A percentile compares a stretch with the other conserved stretches of the same genome.
Evolutionary conservation across 495 filamentous ascomycete species (phyloP).

Genomic region (Zalerion maritima): DNA sequence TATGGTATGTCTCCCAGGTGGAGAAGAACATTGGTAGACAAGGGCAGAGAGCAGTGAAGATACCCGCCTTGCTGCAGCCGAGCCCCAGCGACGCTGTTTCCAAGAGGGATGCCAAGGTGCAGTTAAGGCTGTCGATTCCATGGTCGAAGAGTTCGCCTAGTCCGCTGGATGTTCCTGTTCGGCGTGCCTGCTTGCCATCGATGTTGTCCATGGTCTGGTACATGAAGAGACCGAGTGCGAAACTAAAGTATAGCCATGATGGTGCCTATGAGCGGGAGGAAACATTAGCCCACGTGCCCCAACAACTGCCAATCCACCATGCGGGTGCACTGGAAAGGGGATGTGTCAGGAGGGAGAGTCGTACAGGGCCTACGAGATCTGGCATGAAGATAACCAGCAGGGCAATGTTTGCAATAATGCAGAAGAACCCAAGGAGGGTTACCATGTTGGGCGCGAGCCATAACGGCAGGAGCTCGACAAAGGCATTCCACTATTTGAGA

Average conservation of each 20-base stretch:
- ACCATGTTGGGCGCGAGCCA: constrained; percentile 98
- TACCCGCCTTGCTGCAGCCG: constrained; percentile 64
- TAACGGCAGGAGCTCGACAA: constrained; percentile 80
- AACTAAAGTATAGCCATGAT: constrained; percentile 87
- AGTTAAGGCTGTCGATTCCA: constrained; percentile 95
- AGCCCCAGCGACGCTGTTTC: constrained; percentile 86
- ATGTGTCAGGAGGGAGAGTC: constrained; percentile 10
- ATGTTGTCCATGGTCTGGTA: constrained; percentile 99
- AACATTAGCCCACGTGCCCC: constrained; percentile 7
- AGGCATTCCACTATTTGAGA: constrained; percentile 78
- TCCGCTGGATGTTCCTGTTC: constrained; percentile 88
- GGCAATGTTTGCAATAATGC: constrained; percentile 75
- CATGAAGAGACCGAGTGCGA: constrained; percentile 89
- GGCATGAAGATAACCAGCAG: constrained; percentile 73
- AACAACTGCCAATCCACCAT: constrained; percentile 1
- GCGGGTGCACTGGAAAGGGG: background rate
- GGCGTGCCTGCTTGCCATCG: constrained; percentile 90
- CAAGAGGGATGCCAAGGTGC: constrained; percentile 76
- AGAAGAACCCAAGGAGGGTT: constrained; percentile 87
- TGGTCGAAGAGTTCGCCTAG: constrained; percentile 96
- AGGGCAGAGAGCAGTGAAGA: constrained; percentile 81
- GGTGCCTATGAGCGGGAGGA: constrained; percentile 42
- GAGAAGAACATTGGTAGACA: constrained; percentile 98
- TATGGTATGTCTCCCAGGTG: constrained; percentile 98
- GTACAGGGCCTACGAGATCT: constrained; percentile 80